These are phyloP conservation scores for Coprinopsis strossmayeri DNA, from an alignment of 768 basidiomycete species.

Conservation along the genomic window DNA sequence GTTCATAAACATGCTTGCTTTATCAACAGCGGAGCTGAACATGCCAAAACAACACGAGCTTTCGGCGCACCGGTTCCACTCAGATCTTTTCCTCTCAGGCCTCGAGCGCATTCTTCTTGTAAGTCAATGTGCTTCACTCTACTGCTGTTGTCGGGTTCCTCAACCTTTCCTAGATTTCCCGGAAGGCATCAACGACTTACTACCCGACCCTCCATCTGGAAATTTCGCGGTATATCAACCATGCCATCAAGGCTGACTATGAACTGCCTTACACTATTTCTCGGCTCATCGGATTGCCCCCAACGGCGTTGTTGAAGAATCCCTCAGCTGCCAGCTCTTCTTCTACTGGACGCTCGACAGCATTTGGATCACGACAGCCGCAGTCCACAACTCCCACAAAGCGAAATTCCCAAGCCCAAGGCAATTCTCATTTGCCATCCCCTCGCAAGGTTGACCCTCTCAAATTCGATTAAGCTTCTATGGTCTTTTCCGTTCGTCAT, in stretches of 20 bases:
- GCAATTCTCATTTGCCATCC: slow-evolving; percentile 28
- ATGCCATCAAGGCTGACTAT: slow-evolving; percentile 58
- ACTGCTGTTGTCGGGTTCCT: background rate
- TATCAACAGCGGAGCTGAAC: slow-evolving; percentile 56
- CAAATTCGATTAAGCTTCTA: slow-evolving; percentile 20
- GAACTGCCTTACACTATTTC: slow-evolving; percentile 80
- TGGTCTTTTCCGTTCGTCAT: background rate
- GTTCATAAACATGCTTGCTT: slow-evolving; percentile 76
- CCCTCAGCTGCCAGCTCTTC: slow-evolving; percentile 9
- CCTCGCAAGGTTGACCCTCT: slow-evolving; percentile 23
- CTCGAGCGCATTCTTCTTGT: slow-evolving; percentile 89
- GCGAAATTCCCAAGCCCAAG: too few species aligned
- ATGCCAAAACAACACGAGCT: slow-evolving; percentile 62
- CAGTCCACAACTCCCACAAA: slow-evolving; percentile 19
- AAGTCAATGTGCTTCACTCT: slow-evolving; percentile 19
- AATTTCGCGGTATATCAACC: slow-evolving; percentile 77
- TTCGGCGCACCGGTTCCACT: slow-evolving; percentile 79
- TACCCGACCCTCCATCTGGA: slow-evolving; percentile 95
- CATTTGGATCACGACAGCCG: slow-evolving; percentile 19
- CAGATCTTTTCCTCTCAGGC: slow-evolving; percentile 85
- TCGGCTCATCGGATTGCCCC: slow-evolving; percentile 75
- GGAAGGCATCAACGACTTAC: slow-evolving; percentile 91
- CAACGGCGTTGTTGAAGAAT: slow-evolving; percentile 49
- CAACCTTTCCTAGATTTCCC: slow-evolving; percentile 58
- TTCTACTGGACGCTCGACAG: slow-evolving; percentile 12